Evolutionary conservation across 495 filamentous ascomycete species (phyloP).

Genomic region (Pseudotulostoma volvatum): DNA sequence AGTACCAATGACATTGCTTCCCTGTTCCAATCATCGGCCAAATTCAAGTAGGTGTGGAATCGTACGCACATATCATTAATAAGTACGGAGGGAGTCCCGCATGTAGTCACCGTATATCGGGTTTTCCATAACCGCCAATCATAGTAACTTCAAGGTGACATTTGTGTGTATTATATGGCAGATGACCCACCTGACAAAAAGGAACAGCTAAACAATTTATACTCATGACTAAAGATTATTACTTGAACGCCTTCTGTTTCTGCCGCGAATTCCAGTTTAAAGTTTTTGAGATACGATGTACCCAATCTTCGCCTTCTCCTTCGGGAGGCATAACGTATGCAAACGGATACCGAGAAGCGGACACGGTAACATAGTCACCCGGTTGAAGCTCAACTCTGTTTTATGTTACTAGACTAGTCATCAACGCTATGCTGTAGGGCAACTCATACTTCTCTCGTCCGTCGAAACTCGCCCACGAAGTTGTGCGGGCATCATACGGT

Average conservation of each 20-base stretch:
- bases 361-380: conserved; percentile 92
- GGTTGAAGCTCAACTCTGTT: conserved; percentile 59
- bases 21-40: no score
- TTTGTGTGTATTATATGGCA: no score
- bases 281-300: conserved; percentile 77
- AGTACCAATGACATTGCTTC: no score
- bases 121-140: no score
- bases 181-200: no score
- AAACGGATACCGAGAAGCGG: conserved; percentile 83
- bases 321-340: conserved; percentile 69
- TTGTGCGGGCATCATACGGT: conserved; percentile 76
- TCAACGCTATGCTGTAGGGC: neutral
- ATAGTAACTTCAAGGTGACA: no score
- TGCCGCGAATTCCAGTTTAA: conserved; percentile 84
- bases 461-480: conserved; percentile 94
- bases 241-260: conserved; percentile 44
- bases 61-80: no score
- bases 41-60: no score
- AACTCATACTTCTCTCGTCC: conserved; percentile 55
- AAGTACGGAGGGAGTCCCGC: no score
- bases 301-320: conserved; percentile 72
- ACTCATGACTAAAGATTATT: no score
- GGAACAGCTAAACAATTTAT: no score
- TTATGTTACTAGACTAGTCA: conserved; percentile 3
- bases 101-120: no score